A percentile compares a stretch with the other conserved stretches of the same genome.
Conservation (phyloP, 176 grass and related monocot genomes). For the Coix lacrymajobi region DNA sequence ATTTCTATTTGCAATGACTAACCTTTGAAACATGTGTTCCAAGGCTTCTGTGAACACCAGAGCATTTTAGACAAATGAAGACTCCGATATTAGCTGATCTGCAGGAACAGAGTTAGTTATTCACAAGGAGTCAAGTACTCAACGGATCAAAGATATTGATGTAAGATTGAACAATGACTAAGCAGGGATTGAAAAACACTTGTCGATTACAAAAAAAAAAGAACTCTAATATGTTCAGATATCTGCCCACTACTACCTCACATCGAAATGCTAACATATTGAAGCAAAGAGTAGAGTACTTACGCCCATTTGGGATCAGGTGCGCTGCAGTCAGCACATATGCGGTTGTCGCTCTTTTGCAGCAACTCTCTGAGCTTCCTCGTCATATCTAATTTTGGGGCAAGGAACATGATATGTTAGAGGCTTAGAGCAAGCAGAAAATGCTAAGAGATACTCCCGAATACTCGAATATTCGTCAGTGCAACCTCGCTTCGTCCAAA, state of each 20-base stretch:
- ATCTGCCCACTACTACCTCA: background rate
- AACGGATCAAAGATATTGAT: background rate
- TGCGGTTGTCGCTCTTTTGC: constrained; percentile 58
- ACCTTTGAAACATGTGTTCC: constrained; percentile 83
- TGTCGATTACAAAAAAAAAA: background rate
- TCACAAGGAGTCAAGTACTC: background rate
- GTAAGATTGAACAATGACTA: background rate
- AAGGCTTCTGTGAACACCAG: constrained; percentile 71
- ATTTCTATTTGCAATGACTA: background rate
- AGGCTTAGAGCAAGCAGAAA: background rate
- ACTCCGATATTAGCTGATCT: constrained; percentile 74
- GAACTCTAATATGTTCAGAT: background rate
- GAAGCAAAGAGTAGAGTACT: constrained; percentile 34
- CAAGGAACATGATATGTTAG: background rate
- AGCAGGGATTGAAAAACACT: background rate
- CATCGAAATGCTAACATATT: background rate
- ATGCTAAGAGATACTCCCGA: background rate
- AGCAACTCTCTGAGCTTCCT: constrained; percentile 56
- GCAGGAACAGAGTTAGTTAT: background rate
- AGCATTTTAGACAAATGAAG: constrained; percentile 79
- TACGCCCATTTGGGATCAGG: constrained; percentile 94
- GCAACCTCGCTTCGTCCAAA: background rate
- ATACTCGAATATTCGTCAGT: background rate
- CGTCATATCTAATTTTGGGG: constrained; percentile 40
- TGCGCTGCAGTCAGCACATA: constrained; percentile 68